Evolutionary conservation across 139 green algal genomes (phyloP).

Genomic region (Mesotaenium endlicherianum): DNA sequence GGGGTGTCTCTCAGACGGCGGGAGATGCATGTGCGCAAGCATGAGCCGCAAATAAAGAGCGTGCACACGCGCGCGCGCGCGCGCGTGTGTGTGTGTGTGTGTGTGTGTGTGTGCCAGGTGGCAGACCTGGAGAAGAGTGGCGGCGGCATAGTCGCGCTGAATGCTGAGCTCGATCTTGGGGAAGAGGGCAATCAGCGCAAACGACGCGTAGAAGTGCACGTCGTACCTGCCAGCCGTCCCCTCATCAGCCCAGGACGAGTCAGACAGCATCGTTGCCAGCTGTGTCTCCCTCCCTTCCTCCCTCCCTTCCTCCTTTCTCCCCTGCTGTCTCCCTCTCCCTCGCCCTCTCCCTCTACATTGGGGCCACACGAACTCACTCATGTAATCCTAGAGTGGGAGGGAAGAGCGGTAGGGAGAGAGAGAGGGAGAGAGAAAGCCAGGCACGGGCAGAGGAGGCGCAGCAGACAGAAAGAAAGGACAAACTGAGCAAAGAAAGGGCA

Average conservation of each 20-base stretch:
- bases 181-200: conserved; percentile 46
- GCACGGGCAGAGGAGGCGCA: neutral
- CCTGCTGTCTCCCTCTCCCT: neutral
- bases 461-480: conserved; percentile 11
- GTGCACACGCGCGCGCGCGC: too few relatives aligned
- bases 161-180: conserved; percentile 46
- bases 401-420: too few relatives aligned
- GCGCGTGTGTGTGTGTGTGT: too few relatives aligned
- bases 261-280: neutral
- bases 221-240: conserved; percentile 36
- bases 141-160: conserved; percentile 46
- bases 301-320: neutral
- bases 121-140: conserved; percentile 30
- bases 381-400: too few relatives aligned
- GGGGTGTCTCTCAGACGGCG: too few relatives aligned
- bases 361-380: too few relatives aligned
- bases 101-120: neutral
- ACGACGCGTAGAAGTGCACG: conserved; percentile 55
- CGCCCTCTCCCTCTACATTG: too few relatives aligned
- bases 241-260: neutral
- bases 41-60: too few relatives aligned
- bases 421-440: conserved; percentile 13
- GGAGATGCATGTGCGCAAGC: too few relatives aligned
- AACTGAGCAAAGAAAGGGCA: neutral
- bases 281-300: neutral